Conservation (phyloP, 352 stramenopile species). For the Phytophthora nicotianae region DNA sequence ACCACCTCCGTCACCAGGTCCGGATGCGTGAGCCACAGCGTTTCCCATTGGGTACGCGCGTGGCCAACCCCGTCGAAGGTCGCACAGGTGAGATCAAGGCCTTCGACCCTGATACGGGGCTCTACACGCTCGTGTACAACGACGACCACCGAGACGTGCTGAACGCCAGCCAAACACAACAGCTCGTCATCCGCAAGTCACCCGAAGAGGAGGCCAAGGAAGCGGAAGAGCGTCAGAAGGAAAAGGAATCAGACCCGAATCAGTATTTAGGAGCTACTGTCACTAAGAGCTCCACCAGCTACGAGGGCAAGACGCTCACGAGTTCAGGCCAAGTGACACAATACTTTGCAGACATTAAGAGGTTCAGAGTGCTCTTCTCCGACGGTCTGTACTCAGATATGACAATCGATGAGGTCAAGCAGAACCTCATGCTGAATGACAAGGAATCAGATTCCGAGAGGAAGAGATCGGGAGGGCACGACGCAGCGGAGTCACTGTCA, state of each 20-base stretch:
- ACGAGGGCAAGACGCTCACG: slow-evolving; percentile 49
- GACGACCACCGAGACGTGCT: slow-evolving; percentile 54
- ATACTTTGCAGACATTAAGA: slow-evolving; percentile 47
- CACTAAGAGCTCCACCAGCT: slow-evolving; percentile 50
- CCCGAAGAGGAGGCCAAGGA: slow-evolving; percentile 7
- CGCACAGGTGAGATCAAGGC: slow-evolving; percentile 55
- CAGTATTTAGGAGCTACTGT: slow-evolving; percentile 44
- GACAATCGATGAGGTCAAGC: slow-evolving; percentile 43
- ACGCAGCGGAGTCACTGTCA: neutral
- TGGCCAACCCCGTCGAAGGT: slow-evolving; percentile 65
- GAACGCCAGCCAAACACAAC: slow-evolving; percentile 33
- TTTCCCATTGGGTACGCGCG: slow-evolving; percentile 52
- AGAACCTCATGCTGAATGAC: slow-evolving; percentile 11
- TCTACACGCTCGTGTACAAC: slow-evolving; percentile 62
- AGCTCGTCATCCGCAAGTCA: slow-evolving; percentile 45
- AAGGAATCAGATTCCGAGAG: slow-evolving; percentile 7
- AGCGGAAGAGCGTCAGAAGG: neutral
- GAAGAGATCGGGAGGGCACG: slow-evolving; percentile 26
- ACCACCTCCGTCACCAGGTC: slow-evolving; percentile 20
- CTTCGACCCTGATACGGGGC: slow-evolving; percentile 42
- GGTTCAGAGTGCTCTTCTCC: slow-evolving; percentile 53
- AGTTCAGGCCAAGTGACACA: slow-evolving; percentile 49
- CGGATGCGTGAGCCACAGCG: slow-evolving; percentile 48
- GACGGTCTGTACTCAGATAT: slow-evolving; percentile 54
- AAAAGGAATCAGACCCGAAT: slow-evolving; percentile 41